Percentiles rank a stretch among this genome's conserved stretches.
Evolutionary conservation across 331 rosid genomes (phyloP).

Genomic region (Malus hybrid): DNA sequence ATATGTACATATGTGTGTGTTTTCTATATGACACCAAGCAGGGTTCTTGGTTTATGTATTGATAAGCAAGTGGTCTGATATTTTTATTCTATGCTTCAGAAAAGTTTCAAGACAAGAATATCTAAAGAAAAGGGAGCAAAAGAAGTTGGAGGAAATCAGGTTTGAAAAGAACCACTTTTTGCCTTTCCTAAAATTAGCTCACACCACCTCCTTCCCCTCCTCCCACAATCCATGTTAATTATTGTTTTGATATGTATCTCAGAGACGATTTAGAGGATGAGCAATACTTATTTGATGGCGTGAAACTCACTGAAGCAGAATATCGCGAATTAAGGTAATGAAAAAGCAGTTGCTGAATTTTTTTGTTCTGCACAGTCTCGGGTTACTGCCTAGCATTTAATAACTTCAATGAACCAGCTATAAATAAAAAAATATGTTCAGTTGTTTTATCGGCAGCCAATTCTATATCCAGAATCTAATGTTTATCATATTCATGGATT

Average conservation of each 20-base stretch:
- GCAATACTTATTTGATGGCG: slow-evolving; percentile 72
- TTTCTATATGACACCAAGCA: neutral
- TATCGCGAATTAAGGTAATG: slow-evolving; percentile 50
- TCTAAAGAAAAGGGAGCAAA: slow-evolving; percentile 84
- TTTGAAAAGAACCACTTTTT: slow-evolving; percentile 14
- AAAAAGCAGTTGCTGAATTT: neutral
- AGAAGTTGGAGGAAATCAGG: slow-evolving; percentile 89
- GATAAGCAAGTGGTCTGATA: slow-evolving; percentile 8
- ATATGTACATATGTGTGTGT: neutral
- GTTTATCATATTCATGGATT: neutral
- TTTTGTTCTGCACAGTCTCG: neutral
- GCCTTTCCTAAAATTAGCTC: neutral
- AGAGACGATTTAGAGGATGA: slow-evolving; percentile 95
- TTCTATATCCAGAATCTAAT: neutral
- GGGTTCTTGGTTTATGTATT: neutral
- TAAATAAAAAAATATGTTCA: neutral
- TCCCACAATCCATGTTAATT: neutral
- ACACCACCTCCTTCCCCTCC: neutral
- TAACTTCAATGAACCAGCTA: neutral
- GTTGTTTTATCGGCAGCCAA: neutral
- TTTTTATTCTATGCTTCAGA: slow-evolving; percentile 36
- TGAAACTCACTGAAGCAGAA: slow-evolving; percentile 71
- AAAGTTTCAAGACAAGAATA: slow-evolving; percentile 84
- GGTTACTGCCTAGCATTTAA: neutral
- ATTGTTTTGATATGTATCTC: slow-evolving; percentile 12